These are phyloP conservation scores for Pichia cactophila DNA, from an alignment of 1,139 yeast genomes.

Conservation along the genomic window DNA sequence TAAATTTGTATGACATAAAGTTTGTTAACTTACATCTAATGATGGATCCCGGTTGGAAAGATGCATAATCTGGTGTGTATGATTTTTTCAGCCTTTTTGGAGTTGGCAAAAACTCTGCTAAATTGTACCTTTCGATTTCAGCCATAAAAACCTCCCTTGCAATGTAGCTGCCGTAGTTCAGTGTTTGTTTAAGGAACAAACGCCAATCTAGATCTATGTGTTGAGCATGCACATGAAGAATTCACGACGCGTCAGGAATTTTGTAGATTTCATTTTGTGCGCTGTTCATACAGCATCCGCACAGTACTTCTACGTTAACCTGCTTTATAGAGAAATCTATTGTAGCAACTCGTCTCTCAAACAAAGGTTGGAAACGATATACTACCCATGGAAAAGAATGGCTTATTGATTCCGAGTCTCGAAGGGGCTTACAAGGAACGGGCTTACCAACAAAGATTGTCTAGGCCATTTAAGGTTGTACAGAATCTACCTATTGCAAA, in stretches of 20 bases:
- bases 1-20: conserved; percentile 75
- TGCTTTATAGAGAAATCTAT: no score
- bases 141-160: background rate
- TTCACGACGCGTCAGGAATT: no score
- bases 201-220: background rate
- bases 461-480: conserved; percentile 59
- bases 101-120: conserved; percentile 1
- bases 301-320: no score
- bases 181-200: no score
- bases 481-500: conserved; percentile 66
- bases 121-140: background rate
- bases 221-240: background rate
- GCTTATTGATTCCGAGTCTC: conserved; percentile 34
- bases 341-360: no score
- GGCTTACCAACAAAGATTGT: conserved; percentile 34
- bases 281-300: no score
- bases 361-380: no score
- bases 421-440: conserved; percentile 43
- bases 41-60: conserved; percentile 51
- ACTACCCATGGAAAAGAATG: background rate
- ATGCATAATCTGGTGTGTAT: conserved; percentile 14
- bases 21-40: conserved; percentile 58
- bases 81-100: conserved; percentile 18
- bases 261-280: no score
- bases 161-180: no score